Base-by-base conservation (phyloP, 176 grass and related monocot genomes). In the Zizania latifolia region DNA sequence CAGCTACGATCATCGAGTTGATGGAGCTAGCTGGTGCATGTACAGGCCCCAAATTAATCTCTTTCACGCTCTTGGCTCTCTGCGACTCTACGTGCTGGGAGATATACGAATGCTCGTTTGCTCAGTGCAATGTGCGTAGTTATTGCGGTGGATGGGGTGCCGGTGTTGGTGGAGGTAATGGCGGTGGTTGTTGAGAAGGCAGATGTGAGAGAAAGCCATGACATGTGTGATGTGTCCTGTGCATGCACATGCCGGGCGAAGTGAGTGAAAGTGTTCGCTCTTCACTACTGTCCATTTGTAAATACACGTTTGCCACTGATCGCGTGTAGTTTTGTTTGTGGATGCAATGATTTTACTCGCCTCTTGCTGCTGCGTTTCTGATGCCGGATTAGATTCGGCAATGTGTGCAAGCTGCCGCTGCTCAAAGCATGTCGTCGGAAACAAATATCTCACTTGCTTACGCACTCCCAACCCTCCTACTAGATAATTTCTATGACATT, bases 141-240 rank as follows among this genome's bases (percentile, higher is more conserved):
- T 78, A 83, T 65, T 67, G 80, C 35, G 85, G 68, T 74, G 0
- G 85, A 82, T 87, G 68, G 74, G 39, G 39, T 40, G 54, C 65
- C 43, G 29, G 74, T 37, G 82, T 84, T 78, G 82, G 74, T 71
- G 74, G 68, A 65, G 73, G 74, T 87, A 78, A 83, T 87, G 79
- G 85, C 43, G 68, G 60, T 62, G 68, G 80, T 87, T 62, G 68
- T 87, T 83, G 75, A 44, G 68, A 82, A 65, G 85, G 65, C 51
- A 58, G 70, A 62, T 34, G 44, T 30, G 60, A 23, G 58, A 44
- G 41, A 67, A 29, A 38, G 38, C 22, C 45, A 71, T 44, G 70
- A 14, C 67, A n/a, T 67, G 74, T 67, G 60, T 60, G 58, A n/a
- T 67, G 74, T 67, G 60, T 60, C 55, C 55, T 68, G 69, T 62